Percentiles rank a stretch among this genome's conserved stretches.
Conservation (phyloP, 148 eudicot species). For the Nepenthes gracilis region DNA sequence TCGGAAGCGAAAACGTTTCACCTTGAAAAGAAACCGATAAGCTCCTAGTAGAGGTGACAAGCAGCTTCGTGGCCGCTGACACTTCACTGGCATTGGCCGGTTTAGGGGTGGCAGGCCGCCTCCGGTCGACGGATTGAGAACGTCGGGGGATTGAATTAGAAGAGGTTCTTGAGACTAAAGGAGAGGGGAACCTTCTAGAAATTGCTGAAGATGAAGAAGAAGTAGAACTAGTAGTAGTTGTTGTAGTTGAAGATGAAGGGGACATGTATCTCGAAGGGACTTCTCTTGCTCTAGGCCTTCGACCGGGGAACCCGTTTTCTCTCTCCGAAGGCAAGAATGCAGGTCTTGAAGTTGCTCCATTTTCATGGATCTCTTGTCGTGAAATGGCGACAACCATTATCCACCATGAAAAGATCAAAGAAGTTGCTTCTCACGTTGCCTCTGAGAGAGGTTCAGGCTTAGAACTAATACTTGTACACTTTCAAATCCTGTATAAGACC, state of each 20-base stretch:
- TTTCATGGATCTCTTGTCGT: constrained; percentile 15
- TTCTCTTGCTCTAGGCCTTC: constrained; percentile 42
- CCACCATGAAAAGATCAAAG: constrained; percentile 11
- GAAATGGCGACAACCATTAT: constrained; percentile 77
- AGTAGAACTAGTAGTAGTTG: constrained; percentile 15
- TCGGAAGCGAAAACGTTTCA: constrained; percentile 68
- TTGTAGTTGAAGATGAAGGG: constrained; percentile 49
- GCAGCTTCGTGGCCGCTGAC: constrained; percentile 66
- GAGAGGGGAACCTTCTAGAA: constrained; percentile 70
- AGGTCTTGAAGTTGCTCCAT: constrained; percentile 26
- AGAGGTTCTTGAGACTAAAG: constrained; percentile 34
- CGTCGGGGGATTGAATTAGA: constrained; percentile 39
- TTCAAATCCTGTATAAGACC: constrained; percentile 18
- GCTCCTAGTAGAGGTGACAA: constrained; percentile 78
- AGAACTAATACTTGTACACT: constrained; percentile 9
- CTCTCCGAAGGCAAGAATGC: constrained; percentile 46
- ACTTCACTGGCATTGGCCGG: constrained; percentile 37
- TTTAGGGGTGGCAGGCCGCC: constrained; percentile 46
- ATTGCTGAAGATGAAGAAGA: constrained; percentile 38
- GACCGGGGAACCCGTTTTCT: constrained; percentile 30
- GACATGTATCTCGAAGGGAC: constrained; percentile 79
- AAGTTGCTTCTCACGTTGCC: constrained; percentile 39
- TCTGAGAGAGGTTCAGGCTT: constrained; percentile 4
- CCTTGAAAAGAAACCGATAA: constrained; percentile 95
- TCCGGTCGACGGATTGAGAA: constrained; percentile 76